Evolutionary conservation across 2,329 filamentous ascomycete genomes (phyloP).

Genomic region (Monosporascus cannonballus): DNA sequence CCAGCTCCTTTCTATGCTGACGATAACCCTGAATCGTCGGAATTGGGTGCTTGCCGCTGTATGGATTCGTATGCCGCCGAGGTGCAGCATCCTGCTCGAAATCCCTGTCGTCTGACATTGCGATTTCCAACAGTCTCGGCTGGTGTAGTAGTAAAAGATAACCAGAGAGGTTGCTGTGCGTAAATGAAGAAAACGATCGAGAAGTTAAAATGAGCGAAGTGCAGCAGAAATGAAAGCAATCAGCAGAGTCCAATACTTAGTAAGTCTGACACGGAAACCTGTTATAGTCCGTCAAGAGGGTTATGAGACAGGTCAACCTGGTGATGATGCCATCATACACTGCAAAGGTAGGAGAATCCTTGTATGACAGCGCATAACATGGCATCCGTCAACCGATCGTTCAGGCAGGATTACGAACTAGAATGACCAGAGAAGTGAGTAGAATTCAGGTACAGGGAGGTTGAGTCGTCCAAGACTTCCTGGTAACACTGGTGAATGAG

Average conservation of each 20-base stretch:
- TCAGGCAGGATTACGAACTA: no score
- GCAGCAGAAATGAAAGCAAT: background rate
- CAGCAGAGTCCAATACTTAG: background rate
- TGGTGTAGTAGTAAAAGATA: no score
- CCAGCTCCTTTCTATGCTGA: slow-evolving; percentile 39
- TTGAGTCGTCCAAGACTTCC: no score
- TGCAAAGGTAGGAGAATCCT: background rate
- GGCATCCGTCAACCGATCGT: no score
- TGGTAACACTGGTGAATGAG: background rate
- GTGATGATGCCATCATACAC: background rate
- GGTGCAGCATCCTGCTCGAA: slow-evolving; percentile 10
- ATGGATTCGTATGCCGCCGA: slow-evolving; percentile 15
- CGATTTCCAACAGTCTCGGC: background rate
- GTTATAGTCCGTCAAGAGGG: background rate
- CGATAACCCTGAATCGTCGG: slow-evolving; percentile 45
- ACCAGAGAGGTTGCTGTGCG: background rate
- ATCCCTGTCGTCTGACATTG: slow-evolving; percentile 12
- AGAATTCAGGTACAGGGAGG: no score
- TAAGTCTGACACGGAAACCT: no score
- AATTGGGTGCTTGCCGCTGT: slow-evolving; percentile 22
- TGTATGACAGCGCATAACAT: background rate
- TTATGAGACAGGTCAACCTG: background rate
- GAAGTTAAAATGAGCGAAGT: background rate
- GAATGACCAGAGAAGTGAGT: no score
- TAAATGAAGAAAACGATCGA: background rate